Evolutionary conservation across 2,329 filamentous ascomycete species (phyloP), one percentile per base, ranked within the genome.

Genomic region (Magnaporthiopsis rhizophila): DNA sequence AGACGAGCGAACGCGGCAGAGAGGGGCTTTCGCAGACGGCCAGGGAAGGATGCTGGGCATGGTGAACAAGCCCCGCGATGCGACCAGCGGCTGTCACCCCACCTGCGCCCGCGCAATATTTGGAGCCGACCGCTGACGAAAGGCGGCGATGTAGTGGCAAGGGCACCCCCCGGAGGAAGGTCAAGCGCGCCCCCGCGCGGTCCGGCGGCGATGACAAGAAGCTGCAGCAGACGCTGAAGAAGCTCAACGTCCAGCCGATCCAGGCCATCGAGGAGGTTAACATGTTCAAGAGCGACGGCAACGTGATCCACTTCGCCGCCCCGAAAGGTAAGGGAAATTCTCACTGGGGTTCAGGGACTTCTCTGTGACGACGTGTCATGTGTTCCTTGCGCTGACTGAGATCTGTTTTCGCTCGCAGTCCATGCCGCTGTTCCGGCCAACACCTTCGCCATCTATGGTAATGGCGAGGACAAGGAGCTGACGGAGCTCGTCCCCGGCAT

Each of bases 281-380:
- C 89, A 99, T 99, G 95, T 99, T 99, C 89, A 99, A 99, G 90
- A 90, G 91, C 78, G 95, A 99, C 78, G 95, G 95, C 80, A 99
- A 99, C 80, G 95, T 99, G 80, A 98, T 99, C 76, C 95, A 99
- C 87, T 99, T 99, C 79, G 90, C 92, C 74, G 91, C 91, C 75
- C 95, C 95, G 73, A 97, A 97, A 86, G 95, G 95, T 98, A 82
- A 76, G 86, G 83, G 36, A 63, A 68, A 18, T 1, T 13, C 30
- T 30, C 13, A 45, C 13, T 18, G 38, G 38, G 38, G 2, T 18
- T 45, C 15, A 18, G 15, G 13, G 7, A 3, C n/a, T 24, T 34
- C 38, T 13, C 15, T 45, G 3, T 18, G 15, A 3, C 38, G 38
- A 6, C 3, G 38, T 6, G 34, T 36, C 34, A 36, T 45, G 45